Evolutionary conservation across 352 stramenopile species (phyloP).

Genomic region (Globisporangium heterothallicum): DNA sequence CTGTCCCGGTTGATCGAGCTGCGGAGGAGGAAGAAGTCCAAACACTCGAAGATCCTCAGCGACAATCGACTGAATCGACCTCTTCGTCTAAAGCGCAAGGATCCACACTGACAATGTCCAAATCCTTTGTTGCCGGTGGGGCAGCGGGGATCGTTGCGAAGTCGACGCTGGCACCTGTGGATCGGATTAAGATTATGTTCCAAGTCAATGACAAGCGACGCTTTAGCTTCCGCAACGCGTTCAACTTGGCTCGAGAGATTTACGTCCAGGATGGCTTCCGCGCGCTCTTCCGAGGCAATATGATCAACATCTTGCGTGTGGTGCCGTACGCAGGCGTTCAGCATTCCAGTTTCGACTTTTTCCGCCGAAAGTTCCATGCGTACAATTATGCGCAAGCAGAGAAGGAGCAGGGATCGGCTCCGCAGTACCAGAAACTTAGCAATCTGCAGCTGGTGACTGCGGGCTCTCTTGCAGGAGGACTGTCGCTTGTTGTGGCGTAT

Average conservation of each 20-base stretch:
- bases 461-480: conserved; percentile 60
- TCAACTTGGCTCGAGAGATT: conserved; percentile 51
- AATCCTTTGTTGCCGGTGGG: conserved; percentile 76
- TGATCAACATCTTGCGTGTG: conserved; percentile 75
- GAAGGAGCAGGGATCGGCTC: conserved; percentile 12
- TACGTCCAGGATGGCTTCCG: conserved; percentile 66
- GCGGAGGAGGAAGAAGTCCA: conserved; percentile 1
- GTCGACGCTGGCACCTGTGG: conserved; percentile 62
- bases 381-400: conserved; percentile 65
- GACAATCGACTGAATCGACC: not conserved
- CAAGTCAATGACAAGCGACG: conserved; percentile 68
- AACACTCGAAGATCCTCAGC: not conserved
- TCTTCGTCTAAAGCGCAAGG: conserved; percentile 11
- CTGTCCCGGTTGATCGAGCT: not conserved
- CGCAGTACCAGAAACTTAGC: conserved; percentile 57
- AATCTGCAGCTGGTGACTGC: conserved; percentile 71
- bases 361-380: conserved; percentile 71
- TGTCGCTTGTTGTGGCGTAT: conserved; percentile 74
- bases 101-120: conserved; percentile 67
- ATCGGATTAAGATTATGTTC: conserved; percentile 85
- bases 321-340: conserved; percentile 76
- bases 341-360: conserved; percentile 83
- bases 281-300: conserved; percentile 67
- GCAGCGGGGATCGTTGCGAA: conserved; percentile 74
- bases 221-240: conserved; percentile 75